Evolutionary conservation across 306 rosid species (phyloP), one percentile per base, ranked within the genome.

Genomic region (Glycine latifolia): DNA sequence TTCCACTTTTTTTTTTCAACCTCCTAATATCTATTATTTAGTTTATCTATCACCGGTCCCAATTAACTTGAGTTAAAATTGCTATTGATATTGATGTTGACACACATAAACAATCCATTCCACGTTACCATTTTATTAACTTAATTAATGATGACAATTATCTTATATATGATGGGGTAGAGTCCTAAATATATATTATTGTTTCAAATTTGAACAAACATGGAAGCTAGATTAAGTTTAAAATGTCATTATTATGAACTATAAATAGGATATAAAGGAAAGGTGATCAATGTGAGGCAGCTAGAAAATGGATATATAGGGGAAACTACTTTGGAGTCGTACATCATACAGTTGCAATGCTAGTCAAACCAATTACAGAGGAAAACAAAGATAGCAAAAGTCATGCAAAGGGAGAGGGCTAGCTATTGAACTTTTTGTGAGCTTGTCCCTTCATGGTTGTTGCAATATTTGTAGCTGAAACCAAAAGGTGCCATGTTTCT

Each of bases 291-390:
- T 3, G 59, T 54, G 20, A 13, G 58, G 58, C 58, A 39, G 43
- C 43, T 20, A 20, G 26, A 20, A 20, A 20, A 20, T 20, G 26
- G 26, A 20, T 20, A 20, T 20, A 20, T 20, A 1, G 26, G 4
- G 43, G 43, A 39, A 5, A 4, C 5, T 39, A 39, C 43, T 39
- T 3, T 39, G 43, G 4, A 39, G 43, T 39, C 43, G 1, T 39
- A 39, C 47, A 43, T 43, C 8, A 43, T 6, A 7, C 47, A 43
- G 47, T 10, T 11, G 54, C 54, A 50, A 13, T 12, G n/a, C 5
- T 62, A 74, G 85, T 81, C 76, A 81, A 26, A 81, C 70, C 66
- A 68, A 58, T 55, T 56, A 65, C 31, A 56, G 20, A 66, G 14
- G 26, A 43, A 26, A 53, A 52, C 50, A 59, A 35, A 69, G 8